These are phyloP conservation scores for Rhynchosporium secalis DNA, from an alignment of 2,329 filamentous ascomycete genomes.

Conservation along the genomic window DNA sequence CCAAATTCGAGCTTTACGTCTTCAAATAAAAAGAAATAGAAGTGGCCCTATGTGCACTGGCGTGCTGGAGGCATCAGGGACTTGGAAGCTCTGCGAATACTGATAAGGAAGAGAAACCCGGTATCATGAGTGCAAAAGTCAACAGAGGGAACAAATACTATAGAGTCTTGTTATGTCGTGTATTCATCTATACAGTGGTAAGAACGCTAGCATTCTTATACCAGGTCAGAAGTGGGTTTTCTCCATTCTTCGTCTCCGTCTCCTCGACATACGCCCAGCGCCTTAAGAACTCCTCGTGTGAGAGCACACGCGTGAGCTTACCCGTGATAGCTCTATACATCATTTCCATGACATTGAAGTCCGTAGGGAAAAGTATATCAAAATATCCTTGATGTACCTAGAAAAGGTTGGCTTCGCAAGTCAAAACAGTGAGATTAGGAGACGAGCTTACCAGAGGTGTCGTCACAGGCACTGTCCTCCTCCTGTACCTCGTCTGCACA, in stretches of 20 bases:
- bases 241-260: slow-evolving; percentile 83
- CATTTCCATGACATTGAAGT: slow-evolving; percentile 87
- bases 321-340: slow-evolving; percentile 93
- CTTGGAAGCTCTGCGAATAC: neutral
- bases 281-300: slow-evolving; percentile 87
- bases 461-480: slow-evolving; percentile 82
- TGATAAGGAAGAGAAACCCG: neutral
- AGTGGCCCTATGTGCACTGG: neutral
- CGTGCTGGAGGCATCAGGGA: neutral
- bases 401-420: neutral
- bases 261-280: slow-evolving; percentile 90
- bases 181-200: slow-evolving; percentile 61
- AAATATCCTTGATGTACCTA: slow-evolving; percentile 98
- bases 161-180: slow-evolving; percentile 11
- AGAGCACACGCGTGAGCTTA: slow-evolving; percentile 80
- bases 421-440: neutral
- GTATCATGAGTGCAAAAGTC: neutral
- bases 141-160: neutral
- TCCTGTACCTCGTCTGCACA: slow-evolving; percentile 89
- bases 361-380: slow-evolving; percentile 96
- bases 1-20: neutral
- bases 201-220: slow-evolving; percentile 95
- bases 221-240: slow-evolving; percentile 90
- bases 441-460: slow-evolving; percentile 75
- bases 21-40: neutral